A percentile compares a stretch with the other conserved stretches of the same genome.
Evolutionary conservation across 441 rosid genomes (phyloP).

Genomic region (Theobroma grandiflorum): DNA sequence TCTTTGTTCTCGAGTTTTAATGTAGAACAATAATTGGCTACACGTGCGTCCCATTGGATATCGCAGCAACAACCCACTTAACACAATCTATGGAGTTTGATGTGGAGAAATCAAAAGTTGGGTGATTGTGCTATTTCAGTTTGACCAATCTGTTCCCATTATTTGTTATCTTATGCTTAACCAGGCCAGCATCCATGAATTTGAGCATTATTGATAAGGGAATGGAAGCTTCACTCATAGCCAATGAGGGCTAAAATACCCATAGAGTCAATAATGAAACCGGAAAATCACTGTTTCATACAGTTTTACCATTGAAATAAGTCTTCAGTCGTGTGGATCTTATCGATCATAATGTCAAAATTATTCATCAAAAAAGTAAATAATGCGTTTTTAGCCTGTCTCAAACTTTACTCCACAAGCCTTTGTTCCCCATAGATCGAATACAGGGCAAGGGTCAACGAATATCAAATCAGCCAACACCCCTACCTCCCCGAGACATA

Average conservation of each 20-base stretch:
- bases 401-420: conserved; percentile 10
- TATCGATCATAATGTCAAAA: conserved; percentile 8
- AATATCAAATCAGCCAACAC: conserved; percentile 21
- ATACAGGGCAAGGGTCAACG: conserved; percentile 28
- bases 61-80: conserved; percentile 36
- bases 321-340: background rate
- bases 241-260: background rate
- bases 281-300: background rate
- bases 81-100: conserved; percentile 36
- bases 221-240: background rate
- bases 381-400: background rate
- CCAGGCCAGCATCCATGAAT: background rate
- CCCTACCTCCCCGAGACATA: background rate
- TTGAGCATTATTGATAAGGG: background rate
- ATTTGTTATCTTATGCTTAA: background rate
- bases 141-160: conserved; percentile 19
- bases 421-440: conserved; percentile 20
- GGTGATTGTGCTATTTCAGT: conserved; percentile 6
- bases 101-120: conserved; percentile 25
- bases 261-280: background rate
- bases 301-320: background rate
- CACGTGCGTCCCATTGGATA: conserved; percentile 44
- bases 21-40: conserved; percentile 33
- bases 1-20: conserved; percentile 27
- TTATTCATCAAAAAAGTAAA: conserved; percentile 12